Percentiles rank a stretch among this genome's conserved stretches.
These are phyloP conservation scores for Suzukiozyma palmioleophila DNA, from an alignment of 1,139 yeast species.

Conservation along the genomic window DNA sequence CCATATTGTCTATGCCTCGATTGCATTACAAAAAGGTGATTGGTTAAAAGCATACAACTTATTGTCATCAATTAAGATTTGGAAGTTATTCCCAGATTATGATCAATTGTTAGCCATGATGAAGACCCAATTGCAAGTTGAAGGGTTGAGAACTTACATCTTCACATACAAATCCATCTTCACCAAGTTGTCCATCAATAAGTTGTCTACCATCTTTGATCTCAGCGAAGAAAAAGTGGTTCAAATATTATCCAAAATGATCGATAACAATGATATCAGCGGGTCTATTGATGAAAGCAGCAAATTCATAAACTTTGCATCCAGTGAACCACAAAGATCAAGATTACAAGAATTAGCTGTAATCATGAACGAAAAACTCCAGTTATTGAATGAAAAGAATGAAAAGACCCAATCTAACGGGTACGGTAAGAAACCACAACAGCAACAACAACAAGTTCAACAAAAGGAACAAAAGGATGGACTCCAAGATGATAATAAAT, in stretches of 20 bases:
- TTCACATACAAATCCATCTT: conserved; percentile 79
- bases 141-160: conserved; percentile 86
- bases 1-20: conserved; percentile 89
- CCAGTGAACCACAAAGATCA: conserved; percentile 75
- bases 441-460: conserved; percentile 32
- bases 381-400: conserved; percentile 76
- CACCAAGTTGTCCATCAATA: conserved; percentile 66
- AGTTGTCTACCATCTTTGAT: conserved; percentile 64
- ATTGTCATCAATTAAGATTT: conserved; percentile 74
- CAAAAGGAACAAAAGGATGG: conserved; percentile 20
- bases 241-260: conserved; percentile 68
- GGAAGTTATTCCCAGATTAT: conserved; percentile 78
- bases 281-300: conserved; percentile 59
- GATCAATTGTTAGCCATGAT: conserved; percentile 66
- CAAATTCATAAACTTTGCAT: conserved; percentile 53
- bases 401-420: conserved; percentile 82
- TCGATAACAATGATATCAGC: conserved; percentile 68
- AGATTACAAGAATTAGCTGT: conserved; percentile 87
- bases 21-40: conserved; percentile 83
- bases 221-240: conserved; percentile 53
- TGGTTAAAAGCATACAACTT: conserved; percentile 78
- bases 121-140: conserved; percentile 74
- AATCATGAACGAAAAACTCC: conserved; percentile 82
- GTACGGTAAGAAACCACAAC: conserved; percentile 41
- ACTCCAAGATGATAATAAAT: conserved; percentile 32